These are phyloP conservation scores for Gremmenia infestans DNA, from an alignment of 2,329 filamentous ascomycete species.

Conservation along the genomic window DNA sequence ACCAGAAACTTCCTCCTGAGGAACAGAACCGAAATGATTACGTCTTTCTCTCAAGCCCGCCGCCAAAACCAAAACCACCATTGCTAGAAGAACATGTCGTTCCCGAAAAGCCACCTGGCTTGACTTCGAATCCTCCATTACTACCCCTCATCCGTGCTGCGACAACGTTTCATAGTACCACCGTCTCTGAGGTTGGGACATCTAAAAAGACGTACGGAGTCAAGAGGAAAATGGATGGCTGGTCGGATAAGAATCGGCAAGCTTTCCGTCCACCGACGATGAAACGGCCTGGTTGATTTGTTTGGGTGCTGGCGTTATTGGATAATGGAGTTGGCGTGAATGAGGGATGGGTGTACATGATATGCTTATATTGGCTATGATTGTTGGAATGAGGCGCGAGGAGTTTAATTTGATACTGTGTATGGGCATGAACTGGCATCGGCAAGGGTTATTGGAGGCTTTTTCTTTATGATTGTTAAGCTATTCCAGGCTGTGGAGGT, in stretches of 20 bases:
- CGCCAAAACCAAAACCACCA: slow-evolving; percentile 16
- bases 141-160: slow-evolving; percentile 24
- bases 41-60: slow-evolving; percentile 30
- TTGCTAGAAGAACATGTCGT: slow-evolving; percentile 3
- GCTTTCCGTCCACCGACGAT: slow-evolving; percentile 27
- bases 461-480: too few species aligned
- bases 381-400: too few species aligned
- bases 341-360: too few species aligned
- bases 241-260: slow-evolving; percentile 31
- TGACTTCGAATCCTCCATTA: slow-evolving; percentile 18
- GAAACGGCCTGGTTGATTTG: slow-evolving; percentile 6
- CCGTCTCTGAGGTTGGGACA: slow-evolving; percentile 8
- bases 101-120: slow-evolving; percentile 5
- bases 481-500: too few species aligned
- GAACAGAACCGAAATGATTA: slow-evolving; percentile 20
- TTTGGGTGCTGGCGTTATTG: too few species aligned
- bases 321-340: too few species aligned
- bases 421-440: too few species aligned
- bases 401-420: too few species aligned
- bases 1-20: slow-evolving; percentile 7
- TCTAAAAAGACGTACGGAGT: slow-evolving; percentile 45
- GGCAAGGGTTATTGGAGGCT: too few species aligned
- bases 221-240: slow-evolving; percentile 43
- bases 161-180: slow-evolving; percentile 23
- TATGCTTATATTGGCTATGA: too few species aligned